Base-by-base conservation (phyloP, 208 protist genomes). In the Trypanosoma rangeli region DNA sequence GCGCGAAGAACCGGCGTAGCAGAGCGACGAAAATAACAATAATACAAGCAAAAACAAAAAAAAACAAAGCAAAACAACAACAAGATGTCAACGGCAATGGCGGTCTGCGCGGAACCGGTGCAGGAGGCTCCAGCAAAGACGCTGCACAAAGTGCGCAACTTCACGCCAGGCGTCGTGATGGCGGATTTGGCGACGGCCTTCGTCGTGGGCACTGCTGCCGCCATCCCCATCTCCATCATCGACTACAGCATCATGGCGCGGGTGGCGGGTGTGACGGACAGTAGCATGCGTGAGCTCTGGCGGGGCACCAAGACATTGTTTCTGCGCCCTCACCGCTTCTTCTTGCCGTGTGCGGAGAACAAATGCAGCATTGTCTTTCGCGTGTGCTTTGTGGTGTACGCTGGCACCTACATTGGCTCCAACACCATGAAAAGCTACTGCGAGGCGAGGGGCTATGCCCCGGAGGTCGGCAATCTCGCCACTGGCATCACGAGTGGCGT, bases 231-330 rank as follows among this genome's bases (percentile, higher is more conserved):
- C 60, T 95, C 90, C 31, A 90, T 95, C 66, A 88, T 95, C 64
- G 90, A 95, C 77, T 95, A 95, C 76, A 92, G 85, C 42, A 95
- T 95, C 57, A 95, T 95, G 85, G 80, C 90, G 0, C 82, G 87
- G 48, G 86, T 95, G 22, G 85, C 86, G 8, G 86, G 89, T 20
- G 78, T 89, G 26, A 82, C 89, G 52, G 71, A 89, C 58, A 95
- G 86, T 70, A 93, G 85, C 75, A 67, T 85, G 37, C 73, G 80
- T 46, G 90, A 93, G 70, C 50, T 95, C 8, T 61, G 71, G 31
- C 76, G 79, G 44, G 90, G 90, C 46, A 76, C 85, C 33, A 77
- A 73, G 26, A 95, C 90, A 18, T 60, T 93, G 18, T 62, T 93
- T 9, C 52, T 84, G 39, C 86, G 85, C 0, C 90, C 90, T 3